Evolutionary conservation across 2,329 filamentous ascomycete species (phyloP), one percentile per base, ranked within the genome.

Genomic region (Corynespora cassiicola): DNA sequence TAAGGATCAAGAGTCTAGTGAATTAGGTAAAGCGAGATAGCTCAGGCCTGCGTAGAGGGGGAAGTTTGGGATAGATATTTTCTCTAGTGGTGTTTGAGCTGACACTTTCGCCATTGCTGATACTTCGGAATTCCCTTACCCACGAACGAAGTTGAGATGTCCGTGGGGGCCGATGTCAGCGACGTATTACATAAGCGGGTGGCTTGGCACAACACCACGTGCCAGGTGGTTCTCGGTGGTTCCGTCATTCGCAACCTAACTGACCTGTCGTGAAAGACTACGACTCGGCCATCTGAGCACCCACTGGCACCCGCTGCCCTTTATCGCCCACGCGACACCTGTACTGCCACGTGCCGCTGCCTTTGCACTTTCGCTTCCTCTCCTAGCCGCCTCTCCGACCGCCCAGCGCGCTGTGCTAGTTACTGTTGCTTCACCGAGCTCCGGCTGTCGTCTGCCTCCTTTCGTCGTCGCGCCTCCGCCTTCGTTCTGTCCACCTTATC

Each of bases 381-480:
- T 16, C 9, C 16, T 29, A 6, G 17, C 23, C 6, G 21, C 22
- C n/a, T 15, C 16, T 36, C 23, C 14, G n/a, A n/a, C 18, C 24
- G 10, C 14, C 22, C 33, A 11, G n/a, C 16, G 12, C 9, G 27
- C 24, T 26, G 29, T 16, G 12, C 12, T 19, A 12, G 12, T 14
- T 8, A 7, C 12, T 14, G 7, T 7, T 14, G 7, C 7, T 29
- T 36, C 15, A 10, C 10, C 12, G n/a, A n/a, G n/a, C n/a, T n/a
- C n/a, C n/a, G 31, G 10, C 21, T 22, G 31, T 39, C 38, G 39
- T 21, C 33, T 42, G 31, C 39, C 39, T 47, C 39, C 39, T 42
- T 38, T 42, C 34, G 24, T 22, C 30, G 19, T 29, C 33, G 6
- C 17, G 10, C 16, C 7, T n/a, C 36, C 36, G 16, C 17, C 33